phyloP scores from a whole-genome alignment of 805 yeast species.

The Candida pseudofarinosa region DNA sequence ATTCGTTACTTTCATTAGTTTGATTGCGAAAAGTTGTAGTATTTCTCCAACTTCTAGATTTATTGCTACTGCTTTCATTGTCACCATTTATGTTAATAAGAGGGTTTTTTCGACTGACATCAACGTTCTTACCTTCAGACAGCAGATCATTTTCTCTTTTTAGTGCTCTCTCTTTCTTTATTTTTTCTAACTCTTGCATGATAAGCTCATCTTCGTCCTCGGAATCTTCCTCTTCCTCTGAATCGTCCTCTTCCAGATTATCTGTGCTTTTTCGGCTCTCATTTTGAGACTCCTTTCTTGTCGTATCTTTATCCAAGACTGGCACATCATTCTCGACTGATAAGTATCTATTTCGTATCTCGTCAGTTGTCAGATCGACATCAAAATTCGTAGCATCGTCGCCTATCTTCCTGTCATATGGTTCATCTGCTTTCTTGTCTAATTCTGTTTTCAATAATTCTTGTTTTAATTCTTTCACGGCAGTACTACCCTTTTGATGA shows the following conservation, averaged over 20 bases:
- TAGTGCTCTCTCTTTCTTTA: conserved; percentile 13
- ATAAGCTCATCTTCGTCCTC: conserved; percentile 16
- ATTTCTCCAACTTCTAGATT: conserved; percentile 24
- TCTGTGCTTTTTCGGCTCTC: background rate
- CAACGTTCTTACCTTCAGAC: background rate
- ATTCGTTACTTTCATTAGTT: conserved; percentile 2
- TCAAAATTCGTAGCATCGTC: conserved; percentile 3
- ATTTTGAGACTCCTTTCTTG: conserved; percentile 5
- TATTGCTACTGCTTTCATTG: conserved; percentile 13
- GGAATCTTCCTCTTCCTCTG: conserved; percentile 5
- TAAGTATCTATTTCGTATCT: background rate
- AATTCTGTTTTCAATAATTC: conserved; percentile 14
- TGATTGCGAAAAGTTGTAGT: conserved; percentile 19
- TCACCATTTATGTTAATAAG: conserved; percentile 8
- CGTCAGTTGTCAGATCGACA: background rate
- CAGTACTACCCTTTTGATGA: conserved; percentile 12
- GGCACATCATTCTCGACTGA: conserved; percentile 8
- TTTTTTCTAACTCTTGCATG: conserved; percentile 15
- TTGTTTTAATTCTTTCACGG: conserved; percentile 21
- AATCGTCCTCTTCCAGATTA: background rate
- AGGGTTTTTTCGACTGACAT: conserved; percentile 8
- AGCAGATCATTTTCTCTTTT: conserved; percentile 7
- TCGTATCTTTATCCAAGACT: conserved; percentile 6
- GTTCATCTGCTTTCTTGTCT: background rate
- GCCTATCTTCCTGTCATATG: background rate